Evolutionary conservation across 2,329 filamentous ascomycete genomes (phyloP).

Genomic region (Mycogone perniciosa): DNA sequence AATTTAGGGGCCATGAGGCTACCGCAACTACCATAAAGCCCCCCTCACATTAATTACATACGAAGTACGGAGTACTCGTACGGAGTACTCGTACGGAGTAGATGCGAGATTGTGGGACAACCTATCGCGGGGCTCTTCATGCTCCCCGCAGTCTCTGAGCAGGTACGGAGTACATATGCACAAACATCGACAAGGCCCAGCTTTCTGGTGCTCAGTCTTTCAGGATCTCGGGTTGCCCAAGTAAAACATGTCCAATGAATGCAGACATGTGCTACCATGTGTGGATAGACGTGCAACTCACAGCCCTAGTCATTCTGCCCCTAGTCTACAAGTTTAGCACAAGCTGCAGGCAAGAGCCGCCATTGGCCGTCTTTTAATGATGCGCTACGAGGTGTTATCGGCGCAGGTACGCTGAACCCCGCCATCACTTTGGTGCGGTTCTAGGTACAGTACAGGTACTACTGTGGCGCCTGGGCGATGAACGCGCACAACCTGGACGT

Average conservation of each 20-base stretch:
- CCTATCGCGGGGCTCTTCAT: conserved; percentile 1
- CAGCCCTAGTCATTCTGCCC: neutral
- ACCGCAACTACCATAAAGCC: too few relatives aligned
- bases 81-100: too few relatives aligned
- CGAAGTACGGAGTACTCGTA: too few relatives aligned
- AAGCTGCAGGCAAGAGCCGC: conserved; percentile 15
- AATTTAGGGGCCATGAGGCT: too few relatives aligned
- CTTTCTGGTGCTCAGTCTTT: neutral
- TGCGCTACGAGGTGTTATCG: conserved; percentile 1
- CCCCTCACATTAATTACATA: too few relatives aligned
- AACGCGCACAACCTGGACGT: neutral
- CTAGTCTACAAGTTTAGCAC: conserved; percentile 17
- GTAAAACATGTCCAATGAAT: conserved; percentile 5
- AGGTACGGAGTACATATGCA: neutral
- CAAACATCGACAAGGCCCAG: conserved; percentile 2
- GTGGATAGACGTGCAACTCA: neutral
- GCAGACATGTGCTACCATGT: conserved; percentile 5
- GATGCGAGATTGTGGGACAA: neutral
- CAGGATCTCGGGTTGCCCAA: neutral
- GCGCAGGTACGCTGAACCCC: conserved; percentile 11
- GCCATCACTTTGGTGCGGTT: conserved; percentile 1
- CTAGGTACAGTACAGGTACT: neutral
- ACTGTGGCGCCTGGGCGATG: neutral
- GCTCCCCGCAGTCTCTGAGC: conserved; percentile 1
- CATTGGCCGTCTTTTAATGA: conserved; percentile 21